Base-by-base conservation (phyloP, 176 grass and related monocot species). In the Metroxylon sagu region DNA sequence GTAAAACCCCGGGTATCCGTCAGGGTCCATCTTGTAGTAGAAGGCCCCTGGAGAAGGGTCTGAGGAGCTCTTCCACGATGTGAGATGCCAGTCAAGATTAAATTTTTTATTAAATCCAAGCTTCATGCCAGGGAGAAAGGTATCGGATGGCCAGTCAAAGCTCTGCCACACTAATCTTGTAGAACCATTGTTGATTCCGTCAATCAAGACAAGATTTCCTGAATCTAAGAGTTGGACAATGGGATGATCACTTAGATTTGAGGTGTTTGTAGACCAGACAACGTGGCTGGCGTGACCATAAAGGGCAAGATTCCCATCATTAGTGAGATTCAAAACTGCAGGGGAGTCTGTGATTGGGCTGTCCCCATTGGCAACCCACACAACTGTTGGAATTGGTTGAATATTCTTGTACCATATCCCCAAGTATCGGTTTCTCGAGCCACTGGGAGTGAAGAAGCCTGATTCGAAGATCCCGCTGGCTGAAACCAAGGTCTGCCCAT, bases 61-160 rank as follows among this genome's bases (percentile, higher is more conserved):
- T 21, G 64, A 59, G 25, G 19, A 48, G 27, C 68, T 73, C 53
- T 79, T 85, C 79, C 79, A 79, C 19, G 82, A 71, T 58, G 77
- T 49, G 26, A 90, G 63, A 29, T 48, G 52, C 29, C 50, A 54
- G 25, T 85, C 79, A 18, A 82, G 35, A 8, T 70, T 66, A 5
- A 39, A 82, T 17, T 63, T 16, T 58, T 83, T 76, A 64, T 74
- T 70, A 51, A 74, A 66, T 52, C 85, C 80, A 57, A 84, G 51
- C 62, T 76, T 85, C 71, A 62, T 74, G 5, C 72, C 79, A 1
- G 75, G 66, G 18, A 82, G 53, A 57, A 81, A 72, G 5, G 72
- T 69, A 62, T 86, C 65, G 19, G 83, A 77, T 10, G 76, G 79
- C 19, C 80, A 63, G 49, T 86, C 68, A 35, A 86, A 91, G 71